phyloP scores from a whole-genome alignment of 176 grass and related monocot genomes.

The Rhynchospora pubera region DNA sequence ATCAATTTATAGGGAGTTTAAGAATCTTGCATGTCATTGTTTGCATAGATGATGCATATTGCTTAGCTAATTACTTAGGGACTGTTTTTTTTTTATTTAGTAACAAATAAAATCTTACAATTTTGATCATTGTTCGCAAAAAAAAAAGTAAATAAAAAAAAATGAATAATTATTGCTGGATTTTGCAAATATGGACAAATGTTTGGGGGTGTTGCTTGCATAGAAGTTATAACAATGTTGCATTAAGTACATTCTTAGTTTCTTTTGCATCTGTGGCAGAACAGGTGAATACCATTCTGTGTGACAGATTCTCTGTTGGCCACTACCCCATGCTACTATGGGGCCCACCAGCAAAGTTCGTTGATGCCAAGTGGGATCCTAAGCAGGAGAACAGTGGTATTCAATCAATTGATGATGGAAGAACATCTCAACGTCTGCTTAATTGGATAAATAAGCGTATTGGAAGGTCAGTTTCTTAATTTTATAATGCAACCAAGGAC shows the following conservation, averaged over 20 bases:
- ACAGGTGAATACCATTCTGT: slow-evolving; percentile 80
- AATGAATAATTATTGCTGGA: not conserved
- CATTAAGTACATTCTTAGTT: slow-evolving; percentile 18
- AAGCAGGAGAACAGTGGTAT: slow-evolving; percentile 83
- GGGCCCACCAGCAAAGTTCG: slow-evolving; percentile 72
- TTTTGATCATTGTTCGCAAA: not conserved
- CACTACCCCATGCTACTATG: slow-evolving; percentile 90
- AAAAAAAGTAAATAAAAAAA: too few relatives aligned
- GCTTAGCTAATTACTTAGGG: not conserved
- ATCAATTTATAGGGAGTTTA: not conserved
- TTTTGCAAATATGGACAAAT: not conserved
- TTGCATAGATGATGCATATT: not conserved
- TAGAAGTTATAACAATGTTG: slow-evolving; percentile 6
- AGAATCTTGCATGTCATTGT: not conserved
- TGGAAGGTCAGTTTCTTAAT: slow-evolving; percentile 44
- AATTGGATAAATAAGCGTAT: slow-evolving; percentile 93
- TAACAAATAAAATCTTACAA: not conserved
- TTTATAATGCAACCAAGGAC: not conserved
- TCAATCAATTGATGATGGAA: slow-evolving; percentile 71
- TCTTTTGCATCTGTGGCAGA: slow-evolving; percentile 67
- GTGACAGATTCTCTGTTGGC: slow-evolving; percentile 68
- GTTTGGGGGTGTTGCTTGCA: slow-evolving; percentile 4
- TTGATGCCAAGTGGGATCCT: slow-evolving; percentile 49
- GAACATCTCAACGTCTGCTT: slow-evolving; percentile 76
- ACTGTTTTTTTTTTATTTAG: not conserved